Percentiles rank a stretch among this genome's conserved stretches.
These are phyloP conservation scores for Gymnopilus junonius DNA, from an alignment of 768 basidiomycete genomes.

Conservation along the genomic window DNA sequence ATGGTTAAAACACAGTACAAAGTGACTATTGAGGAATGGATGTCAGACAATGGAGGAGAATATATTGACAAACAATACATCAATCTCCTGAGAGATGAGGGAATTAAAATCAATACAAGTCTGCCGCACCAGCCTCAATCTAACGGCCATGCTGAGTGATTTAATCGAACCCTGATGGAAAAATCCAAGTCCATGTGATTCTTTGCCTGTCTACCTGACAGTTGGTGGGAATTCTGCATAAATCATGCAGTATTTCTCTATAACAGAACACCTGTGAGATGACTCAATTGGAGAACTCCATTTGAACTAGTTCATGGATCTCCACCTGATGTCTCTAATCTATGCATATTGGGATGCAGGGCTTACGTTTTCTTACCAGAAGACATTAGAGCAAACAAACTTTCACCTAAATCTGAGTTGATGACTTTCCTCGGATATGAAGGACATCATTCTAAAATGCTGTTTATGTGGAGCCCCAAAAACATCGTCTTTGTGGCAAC, in stretches of 20 bases:
- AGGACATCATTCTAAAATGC: not conserved
- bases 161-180: constrained; percentile 19
- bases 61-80: not conserved
- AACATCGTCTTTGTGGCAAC: not conserved
- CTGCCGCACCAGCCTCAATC: constrained; percentile 18
- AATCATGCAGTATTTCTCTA: not conserved
- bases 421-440: constrained; percentile 1
- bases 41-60: not conserved
- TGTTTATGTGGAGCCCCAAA: not conserved
- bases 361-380: constrained; percentile 3
- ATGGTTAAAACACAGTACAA: not conserved
- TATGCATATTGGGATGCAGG: not conserved
- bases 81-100: not conserved
- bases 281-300: constrained; percentile 6
- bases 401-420: constrained; percentile 1
- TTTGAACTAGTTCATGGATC: not conserved
- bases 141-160: constrained; percentile 22
- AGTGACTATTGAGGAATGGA: not conserved
- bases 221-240: constrained; percentile 4
- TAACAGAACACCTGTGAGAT: not conserved
- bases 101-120: constrained; percentile 7
- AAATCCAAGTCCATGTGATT: constrained; percentile 8
- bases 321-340: not conserved
- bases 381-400: not conserved
- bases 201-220: not conserved